Evolutionary conservation across 495 filamentous ascomycete genomes (phyloP).

Genomic region (Filosporella fistucella): DNA sequence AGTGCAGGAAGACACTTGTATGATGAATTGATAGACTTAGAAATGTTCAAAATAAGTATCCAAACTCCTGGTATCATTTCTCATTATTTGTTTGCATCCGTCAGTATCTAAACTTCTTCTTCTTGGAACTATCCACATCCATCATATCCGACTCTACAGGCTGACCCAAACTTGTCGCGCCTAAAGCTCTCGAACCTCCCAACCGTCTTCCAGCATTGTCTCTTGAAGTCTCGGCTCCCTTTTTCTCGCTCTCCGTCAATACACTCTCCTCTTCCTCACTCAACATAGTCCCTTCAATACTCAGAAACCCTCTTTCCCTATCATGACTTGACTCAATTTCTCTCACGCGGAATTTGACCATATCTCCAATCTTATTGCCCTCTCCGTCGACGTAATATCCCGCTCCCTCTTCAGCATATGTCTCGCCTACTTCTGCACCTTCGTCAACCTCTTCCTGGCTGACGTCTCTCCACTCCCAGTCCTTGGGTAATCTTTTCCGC

Average conservation of each 20-base stretch:
- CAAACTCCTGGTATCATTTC: no score
- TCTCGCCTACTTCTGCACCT: constrained; percentile 21
- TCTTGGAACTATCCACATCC: no score
- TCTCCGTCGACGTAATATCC: constrained; percentile 47
- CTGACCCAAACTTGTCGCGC: constrained; percentile 22
- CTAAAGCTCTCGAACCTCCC: constrained; percentile 18
- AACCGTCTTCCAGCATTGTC: constrained; percentile 20
- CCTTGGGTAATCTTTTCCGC: constrained; percentile 55
- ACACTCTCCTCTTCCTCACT: constrained; percentile 25
- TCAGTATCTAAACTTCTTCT: no score
- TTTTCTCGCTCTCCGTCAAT: constrained; percentile 17
- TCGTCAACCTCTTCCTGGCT: constrained; percentile 17
- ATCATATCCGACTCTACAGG: no score
- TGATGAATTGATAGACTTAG: no score
- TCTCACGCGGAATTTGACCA: constrained; percentile 56
- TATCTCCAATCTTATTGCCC: constrained; percentile 57
- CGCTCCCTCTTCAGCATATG: constrained; percentile 24
- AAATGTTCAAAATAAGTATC: no score
- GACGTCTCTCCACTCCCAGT: constrained; percentile 57
- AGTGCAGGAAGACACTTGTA: no score
- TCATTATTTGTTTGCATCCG: no score
- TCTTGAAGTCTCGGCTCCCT: constrained; percentile 15
- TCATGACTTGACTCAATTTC: constrained; percentile 58
- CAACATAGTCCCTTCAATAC: constrained; percentile 68
- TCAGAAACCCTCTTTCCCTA: constrained; percentile 56